Percentiles rank a stretch among this genome's conserved stretches.
Evolutionary conservation across 2,329 filamentous ascomycete genomes (phyloP).

Genomic region (Nannizziopsis arthrosporioides): DNA sequence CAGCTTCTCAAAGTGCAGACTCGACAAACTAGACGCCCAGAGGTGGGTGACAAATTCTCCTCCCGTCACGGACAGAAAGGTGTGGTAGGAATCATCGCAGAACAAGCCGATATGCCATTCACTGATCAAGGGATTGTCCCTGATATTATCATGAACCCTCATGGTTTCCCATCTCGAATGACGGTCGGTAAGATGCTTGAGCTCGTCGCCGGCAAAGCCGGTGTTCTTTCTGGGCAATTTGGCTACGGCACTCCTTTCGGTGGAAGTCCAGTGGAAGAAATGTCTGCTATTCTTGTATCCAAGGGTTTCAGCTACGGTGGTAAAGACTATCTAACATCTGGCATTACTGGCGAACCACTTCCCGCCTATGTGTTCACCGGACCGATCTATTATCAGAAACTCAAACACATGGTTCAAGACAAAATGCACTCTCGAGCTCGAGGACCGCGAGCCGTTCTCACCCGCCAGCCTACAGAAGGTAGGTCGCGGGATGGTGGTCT

Average conservation of each 20-base stretch:
- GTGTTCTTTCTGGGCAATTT: constrained; percentile 69
- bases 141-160: constrained; percentile 99
- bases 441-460: constrained; percentile 82
- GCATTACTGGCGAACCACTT: constrained; percentile 85
- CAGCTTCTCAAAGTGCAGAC: constrained; percentile 89
- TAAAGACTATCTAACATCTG: constrained; percentile 91
- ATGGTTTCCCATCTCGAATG: constrained; percentile 99
- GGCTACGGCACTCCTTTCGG: constrained; percentile 86
- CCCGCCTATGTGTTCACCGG: constrained; percentile 98
- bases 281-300: constrained; percentile 71
- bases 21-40: constrained; percentile 85
- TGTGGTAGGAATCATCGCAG: constrained; percentile 90
- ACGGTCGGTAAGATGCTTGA: constrained; percentile 97
- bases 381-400: constrained; percentile 97
- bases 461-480: constrained; percentile 91
- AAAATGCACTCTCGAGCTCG: constrained; percentile 96
- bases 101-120: constrained; percentile 96
- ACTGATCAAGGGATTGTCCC: constrained; percentile 81
- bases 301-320: constrained; percentile 93
- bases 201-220: constrained; percentile 85
- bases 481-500: constrained; percentile 84
- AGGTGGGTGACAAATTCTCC: constrained; percentile 96
- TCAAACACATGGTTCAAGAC: constrained; percentile 99
- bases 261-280: constrained; percentile 74
- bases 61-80: constrained; percentile 97